Evolutionary conservation across 2,329 filamentous ascomycete genomes (phyloP).

Genomic region (Verticillium dahliae): DNA sequence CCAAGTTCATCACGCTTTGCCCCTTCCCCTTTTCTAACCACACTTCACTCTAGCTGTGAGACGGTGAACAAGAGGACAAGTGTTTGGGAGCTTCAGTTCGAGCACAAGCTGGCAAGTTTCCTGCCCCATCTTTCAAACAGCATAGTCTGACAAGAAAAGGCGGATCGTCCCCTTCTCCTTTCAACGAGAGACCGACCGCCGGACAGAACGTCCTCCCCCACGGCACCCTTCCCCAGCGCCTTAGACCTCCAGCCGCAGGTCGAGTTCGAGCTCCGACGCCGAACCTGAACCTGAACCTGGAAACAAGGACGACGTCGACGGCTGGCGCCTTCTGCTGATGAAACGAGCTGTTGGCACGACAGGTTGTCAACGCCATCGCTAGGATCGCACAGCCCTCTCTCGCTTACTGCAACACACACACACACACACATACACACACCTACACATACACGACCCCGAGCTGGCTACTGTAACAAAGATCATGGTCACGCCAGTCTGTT

Average conservation of each 20-base stretch:
- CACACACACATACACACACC: not conserved
- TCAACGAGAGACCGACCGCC: not conserved
- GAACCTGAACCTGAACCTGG: not conserved
- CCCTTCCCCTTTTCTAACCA: not conserved
- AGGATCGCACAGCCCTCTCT: conserved; percentile 1
- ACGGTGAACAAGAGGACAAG: not conserved
- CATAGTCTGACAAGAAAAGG: conserved; percentile 9
- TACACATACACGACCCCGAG: conserved; percentile 2
- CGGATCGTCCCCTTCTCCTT: not conserved
- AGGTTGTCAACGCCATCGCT: not conserved
- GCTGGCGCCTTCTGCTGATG: not conserved
- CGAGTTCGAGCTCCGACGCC: not conserved
- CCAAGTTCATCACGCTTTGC: no score
- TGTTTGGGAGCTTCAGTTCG: not conserved
- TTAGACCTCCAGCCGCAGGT: not conserved
- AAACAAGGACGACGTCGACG: not conserved
- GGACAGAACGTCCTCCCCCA: not conserved
- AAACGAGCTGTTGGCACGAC: conserved; percentile 7
- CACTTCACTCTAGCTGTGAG: not conserved
- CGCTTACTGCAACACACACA: conserved; percentile 9
- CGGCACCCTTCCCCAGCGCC: not conserved
- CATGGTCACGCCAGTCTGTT: conserved; percentile 36
- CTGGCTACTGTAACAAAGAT: not conserved
- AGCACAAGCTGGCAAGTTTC: not conserved
- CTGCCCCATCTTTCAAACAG: conserved; percentile 7